These are phyloP conservation scores for Colletotrichum tabaci DNA, from an alignment of 2,329 filamentous ascomycete genomes.

Conservation along the genomic window DNA sequence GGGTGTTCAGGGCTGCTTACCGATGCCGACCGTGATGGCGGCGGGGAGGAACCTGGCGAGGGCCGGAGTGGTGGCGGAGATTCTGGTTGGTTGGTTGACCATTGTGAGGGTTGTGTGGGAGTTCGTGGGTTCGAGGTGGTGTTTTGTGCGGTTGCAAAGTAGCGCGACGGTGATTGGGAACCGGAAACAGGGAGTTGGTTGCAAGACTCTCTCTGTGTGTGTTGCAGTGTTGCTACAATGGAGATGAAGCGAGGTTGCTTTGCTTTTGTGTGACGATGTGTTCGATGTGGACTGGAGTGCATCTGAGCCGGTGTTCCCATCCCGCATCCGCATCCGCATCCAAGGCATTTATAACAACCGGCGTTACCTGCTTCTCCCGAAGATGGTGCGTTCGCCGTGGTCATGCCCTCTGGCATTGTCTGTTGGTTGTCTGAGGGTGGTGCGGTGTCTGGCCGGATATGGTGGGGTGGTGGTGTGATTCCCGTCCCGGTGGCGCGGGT, in stretches of 20 bases:
- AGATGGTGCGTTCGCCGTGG: constrained; percentile 14
- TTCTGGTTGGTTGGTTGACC: constrained; percentile 38
- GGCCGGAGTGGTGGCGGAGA: constrained; percentile 28
- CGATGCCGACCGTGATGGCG: constrained; percentile 33
- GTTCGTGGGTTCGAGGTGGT: background rate
- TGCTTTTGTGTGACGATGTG: constrained; percentile 9
- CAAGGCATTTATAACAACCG: constrained; percentile 29
- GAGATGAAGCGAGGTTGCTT: constrained; percentile 18
- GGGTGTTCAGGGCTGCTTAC: constrained; percentile 7
- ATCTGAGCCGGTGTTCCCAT: constrained; percentile 14
- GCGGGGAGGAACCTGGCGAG: constrained; percentile 35
- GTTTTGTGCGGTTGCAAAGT: background rate
- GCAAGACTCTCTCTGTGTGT: background rate
- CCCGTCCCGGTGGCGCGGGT: constrained; percentile 32
- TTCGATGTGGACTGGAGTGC: constrained; percentile 37
- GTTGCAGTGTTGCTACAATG: constrained; percentile 14
- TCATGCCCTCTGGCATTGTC: constrained; percentile 20
- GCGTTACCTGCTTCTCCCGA: constrained; percentile 29
- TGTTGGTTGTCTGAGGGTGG: constrained; percentile 39
- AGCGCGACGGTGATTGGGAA: background rate
- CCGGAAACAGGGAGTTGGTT: background rate
- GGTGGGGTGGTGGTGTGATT: constrained; percentile 40
- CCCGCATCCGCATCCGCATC: background rate
- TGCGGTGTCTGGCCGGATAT: constrained; percentile 33
- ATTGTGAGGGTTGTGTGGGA: constrained; percentile 15